Percentiles rank a stretch among this genome's conserved stretches.
These are phyloP conservation scores for Arthromyces matolae DNA, from an alignment of 768 basidiomycete genomes.

Conservation along the genomic window DNA sequence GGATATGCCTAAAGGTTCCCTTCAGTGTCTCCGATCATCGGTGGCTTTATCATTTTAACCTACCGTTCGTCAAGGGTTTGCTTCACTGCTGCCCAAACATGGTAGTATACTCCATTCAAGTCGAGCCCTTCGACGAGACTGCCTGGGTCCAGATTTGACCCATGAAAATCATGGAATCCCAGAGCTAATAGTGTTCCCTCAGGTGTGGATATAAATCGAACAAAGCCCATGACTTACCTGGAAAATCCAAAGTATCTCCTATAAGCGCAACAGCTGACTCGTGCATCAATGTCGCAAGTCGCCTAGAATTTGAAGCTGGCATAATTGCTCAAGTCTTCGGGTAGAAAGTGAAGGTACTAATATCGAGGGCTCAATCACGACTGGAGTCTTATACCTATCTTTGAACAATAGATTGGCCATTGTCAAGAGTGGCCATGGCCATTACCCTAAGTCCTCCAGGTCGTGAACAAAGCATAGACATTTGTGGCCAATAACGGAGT, in stretches of 20 bases:
- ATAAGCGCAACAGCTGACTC: constrained; percentile 32
- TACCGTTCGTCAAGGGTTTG: constrained; percentile 23
- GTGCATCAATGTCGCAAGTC: constrained; percentile 16
- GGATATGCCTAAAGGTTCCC: constrained; percentile 5
- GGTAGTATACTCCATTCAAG: constrained; percentile 21
- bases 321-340: constrained; percentile 1
- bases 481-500: not conserved
- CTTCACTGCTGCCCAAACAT: constrained; percentile 30
- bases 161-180: constrained; percentile 22
- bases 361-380: too few relatives aligned
- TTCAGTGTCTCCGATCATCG: not conserved
- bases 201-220: not conserved
- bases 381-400: too few relatives aligned
- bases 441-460: constrained; percentile 1
- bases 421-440: constrained; percentile 5
- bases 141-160: constrained; percentile 23
- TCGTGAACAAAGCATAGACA: not conserved
- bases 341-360: too few relatives aligned
- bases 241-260: constrained; percentile 40
- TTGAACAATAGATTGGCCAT: constrained; percentile 1
- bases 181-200: constrained; percentile 16
- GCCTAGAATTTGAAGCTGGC: not conserved
- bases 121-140: constrained; percentile 17
- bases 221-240: constrained; percentile 30
- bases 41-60: not conserved